Base-by-base conservation (phyloP, 1,284 basidiomycete species). In the Porodaedalea pini region DNA sequence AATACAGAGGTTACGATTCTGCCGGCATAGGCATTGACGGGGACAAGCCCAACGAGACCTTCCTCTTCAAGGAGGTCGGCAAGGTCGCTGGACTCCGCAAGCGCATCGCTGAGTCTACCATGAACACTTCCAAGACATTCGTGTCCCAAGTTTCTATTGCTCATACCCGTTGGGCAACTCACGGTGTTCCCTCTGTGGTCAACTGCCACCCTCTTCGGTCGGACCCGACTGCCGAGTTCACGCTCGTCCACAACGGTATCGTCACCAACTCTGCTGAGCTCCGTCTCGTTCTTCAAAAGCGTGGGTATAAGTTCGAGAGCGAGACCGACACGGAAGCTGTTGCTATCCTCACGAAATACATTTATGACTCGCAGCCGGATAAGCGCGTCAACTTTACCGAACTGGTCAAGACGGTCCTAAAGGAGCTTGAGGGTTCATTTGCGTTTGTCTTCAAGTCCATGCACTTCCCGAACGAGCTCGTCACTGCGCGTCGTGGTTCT, bases 121-220 rank as follows among this genome's bases (percentile, higher is more conserved):
- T 95, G 67, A 86, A 98, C 74, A 87, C 92, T 65, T 75, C 79
- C 70, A 95, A 92, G 79, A 81, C 85, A 34, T 91, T 88, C 72
- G 71, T 94, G 59, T 88, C 88, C 53, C 95, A 98, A 75, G 93
- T 94, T 53, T 94, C 93, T 52, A 98, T 99, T 75, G 97, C 96
- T 25, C 97, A 99, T 79, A 99, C 97, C 15, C 93, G 97, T 63
- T 99, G 97, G 97, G 97, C 97, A 2, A 99, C 97, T n/a, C 97
- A 99, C 72, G 97, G 97, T 61, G 86, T 89, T 51, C 92, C 93
- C 29, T 90, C 86, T 29, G 82, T 87, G 54, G 72, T 81, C 67
- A 99, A 99, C 78, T 99, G 96, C 76, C 97, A 99, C 75, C 97
- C 97, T 60, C 86, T 98, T 70, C 88, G 88, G 66, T 92, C 90